Evolutionary conservation across 805 yeast species (phyloP), one percentile per base, ranked within the genome.

Genomic region (Lipomyces mesembrius): DNA sequence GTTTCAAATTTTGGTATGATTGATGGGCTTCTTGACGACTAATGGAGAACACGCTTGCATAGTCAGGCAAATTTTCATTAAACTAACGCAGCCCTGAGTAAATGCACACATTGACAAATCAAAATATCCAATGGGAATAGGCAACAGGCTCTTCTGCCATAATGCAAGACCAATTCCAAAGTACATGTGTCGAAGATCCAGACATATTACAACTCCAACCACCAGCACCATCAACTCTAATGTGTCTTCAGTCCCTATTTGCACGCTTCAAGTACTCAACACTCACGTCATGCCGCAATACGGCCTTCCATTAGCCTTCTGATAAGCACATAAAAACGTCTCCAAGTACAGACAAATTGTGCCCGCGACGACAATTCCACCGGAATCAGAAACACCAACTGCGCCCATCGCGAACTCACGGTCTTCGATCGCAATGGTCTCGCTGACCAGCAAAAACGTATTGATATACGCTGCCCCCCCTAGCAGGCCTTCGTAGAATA

Each of bases 401-500:
- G 93, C 85, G 2, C 96, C 97, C 80, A 92, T 82, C 0, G 92
- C 86, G 77, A 92, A 88, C 78, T 91, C 93, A 68, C 94, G 80
- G 73, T 89, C 84, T 14, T 79, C 68, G 61, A 81, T 65, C 0
- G 81, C 75, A 1, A 83, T 79, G 0, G 84, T 79, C 66, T 91
- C 96, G 49, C 89, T 83, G 0, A 93, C 93, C 17, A 85, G 81
- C 82, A 89, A 81, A 74, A 91, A 94, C 0, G 98, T 93, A 75
- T 94, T 93, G 62, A 92, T 95, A 75, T 94, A 94, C 20, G 94
- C 86, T 1, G 90, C 85, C 0, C 99, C 98, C 0, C 98, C 99
- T 11, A 94, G 81, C 25, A 95, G 81, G 0, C 98, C 83, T 75
- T 94, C 98, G 77, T 91, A 94, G 67, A 94, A 85, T 5, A 92